phyloP scores from a whole-genome alignment of 2,329 filamentous ascomycete species.

The Paraphaeosphaeria minitans region DNA sequence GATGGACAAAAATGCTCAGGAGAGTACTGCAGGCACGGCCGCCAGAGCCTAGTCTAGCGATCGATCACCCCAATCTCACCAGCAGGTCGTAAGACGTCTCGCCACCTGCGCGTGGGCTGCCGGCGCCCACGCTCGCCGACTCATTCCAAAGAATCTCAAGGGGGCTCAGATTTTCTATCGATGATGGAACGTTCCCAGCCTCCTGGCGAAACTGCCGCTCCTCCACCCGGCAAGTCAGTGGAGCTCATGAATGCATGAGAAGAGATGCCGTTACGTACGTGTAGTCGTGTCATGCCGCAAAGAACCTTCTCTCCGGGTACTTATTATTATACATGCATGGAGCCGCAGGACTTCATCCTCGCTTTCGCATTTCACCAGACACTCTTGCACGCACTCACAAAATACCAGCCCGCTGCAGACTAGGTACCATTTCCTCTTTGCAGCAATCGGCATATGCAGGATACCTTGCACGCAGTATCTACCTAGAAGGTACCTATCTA shows the following conservation, averaged over 20 bases:
- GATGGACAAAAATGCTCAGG: conserved; percentile 2
- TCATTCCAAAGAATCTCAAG: too few species aligned
- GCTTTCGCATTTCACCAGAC: too few species aligned
- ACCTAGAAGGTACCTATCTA: neutral
- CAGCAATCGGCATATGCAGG: neutral
- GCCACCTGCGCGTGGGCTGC: conserved; percentile 7
- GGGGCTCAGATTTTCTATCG: too few species aligned
- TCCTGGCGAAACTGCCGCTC: too few species aligned
- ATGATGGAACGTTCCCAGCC: too few species aligned
- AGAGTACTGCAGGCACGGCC: conserved; percentile 7
- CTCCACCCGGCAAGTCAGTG: too few species aligned
- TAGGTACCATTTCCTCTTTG: neutral
- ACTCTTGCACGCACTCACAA: neutral
- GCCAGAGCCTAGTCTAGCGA: conserved; percentile 3
- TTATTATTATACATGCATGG: too few species aligned
- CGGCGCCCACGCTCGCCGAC: neutral
- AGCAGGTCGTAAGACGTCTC: conserved; percentile 19
- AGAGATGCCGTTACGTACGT: too few species aligned
- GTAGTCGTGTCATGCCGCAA: too few species aligned
- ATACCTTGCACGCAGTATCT: neutral
- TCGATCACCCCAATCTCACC: conserved; percentile 13
- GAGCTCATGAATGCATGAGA: too few species aligned
- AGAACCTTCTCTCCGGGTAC: too few species aligned
- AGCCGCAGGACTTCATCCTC: too few species aligned
- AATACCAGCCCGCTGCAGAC: neutral